Conservation (phyloP, 495 filamentous ascomycete genomes). For the Pyrenula aspistea region DNA sequence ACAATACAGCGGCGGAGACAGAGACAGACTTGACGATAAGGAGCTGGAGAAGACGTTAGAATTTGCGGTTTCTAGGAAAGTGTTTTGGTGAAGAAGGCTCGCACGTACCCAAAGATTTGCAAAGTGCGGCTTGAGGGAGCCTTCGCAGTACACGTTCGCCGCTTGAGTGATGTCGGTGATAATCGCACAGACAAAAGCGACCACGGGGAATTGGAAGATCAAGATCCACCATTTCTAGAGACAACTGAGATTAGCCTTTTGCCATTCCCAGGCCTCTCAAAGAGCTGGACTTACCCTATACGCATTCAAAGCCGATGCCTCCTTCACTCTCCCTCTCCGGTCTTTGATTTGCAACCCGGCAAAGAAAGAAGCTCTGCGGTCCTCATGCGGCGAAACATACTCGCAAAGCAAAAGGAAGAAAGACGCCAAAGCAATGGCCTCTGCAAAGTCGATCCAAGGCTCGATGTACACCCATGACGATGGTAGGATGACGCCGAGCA, state of each 20-base stretch:
- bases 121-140: constrained; percentile 14
- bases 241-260: no score
- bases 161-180: constrained; percentile 19
- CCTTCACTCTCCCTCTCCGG: constrained; percentile 4
- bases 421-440: constrained; percentile 16
- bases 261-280: neutral
- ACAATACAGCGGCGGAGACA: constrained; percentile 11
- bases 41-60: constrained; percentile 8
- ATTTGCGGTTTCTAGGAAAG: no score
- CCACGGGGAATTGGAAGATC: constrained; percentile 20
- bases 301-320: constrained; percentile 9
- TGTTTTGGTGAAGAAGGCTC: neutral
- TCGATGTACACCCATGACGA: constrained; percentile 16
- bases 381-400: constrained; percentile 13
- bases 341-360: constrained; percentile 8
- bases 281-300: constrained; percentile 12
- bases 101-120: constrained; percentile 23
- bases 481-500: constrained; percentile 15
- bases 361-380: constrained; percentile 13
- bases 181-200: constrained; percentile 15
- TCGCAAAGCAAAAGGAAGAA: constrained; percentile 23
- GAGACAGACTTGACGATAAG: constrained; percentile 14
- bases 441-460: constrained; percentile 17
- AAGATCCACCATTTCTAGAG: constrained; percentile 13
- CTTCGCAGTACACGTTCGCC: constrained; percentile 16